Base-by-base conservation (phyloP, 2,329 filamentous ascomycete genomes). In the Ambrosiella beaveri region DNA sequence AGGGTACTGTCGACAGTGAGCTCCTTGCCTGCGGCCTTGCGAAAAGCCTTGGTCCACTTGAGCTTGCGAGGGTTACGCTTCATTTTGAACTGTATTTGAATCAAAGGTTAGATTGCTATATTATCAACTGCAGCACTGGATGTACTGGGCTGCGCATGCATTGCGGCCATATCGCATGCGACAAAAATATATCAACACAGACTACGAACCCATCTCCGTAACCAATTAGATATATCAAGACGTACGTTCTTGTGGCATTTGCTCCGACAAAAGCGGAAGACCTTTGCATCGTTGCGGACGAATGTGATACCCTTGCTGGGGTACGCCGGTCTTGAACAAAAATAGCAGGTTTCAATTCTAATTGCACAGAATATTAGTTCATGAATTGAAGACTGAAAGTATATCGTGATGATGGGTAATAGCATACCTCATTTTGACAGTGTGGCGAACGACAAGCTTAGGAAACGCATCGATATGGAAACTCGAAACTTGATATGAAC, bases 51-150 rank as follows among this genome's bases (percentile, higher is more conserved):
- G 62, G 91, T 96, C 93, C 91, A 96, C 73, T 89, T 93, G 65
- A 97, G 81, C 73, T 96, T 95, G 70, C 91, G 84, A 40, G 91
- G 90, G 74, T 97, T 96, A 64, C 93, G 84, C 85, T 95, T 95
- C 88, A 95, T 95, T 74, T 94, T 93, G 81, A 94, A 95, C 77
- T 82, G 63, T 60, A 39, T 40, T 11, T 9, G 11, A 38, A 8
- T 11, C 2, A 12, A 47, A 15, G 15, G 52, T 54, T 54, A 54
- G 52, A 19, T 19, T 27, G 27, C 40, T 5, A n/a, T 41, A 27
- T 27, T 27, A 27, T 27, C 27, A 27, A 27, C 27, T 27, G 27
- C 3, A 27, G 27, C 3, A 27, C 27, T 27, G 27, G 27, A 27
- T 27, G 27, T 27, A 27, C 27, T 27, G 27, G 27, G 27, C 27